Evolutionary conservation across 2,329 filamentous ascomycete genomes (phyloP).

Genomic region (Xylaria sp.): DNA sequence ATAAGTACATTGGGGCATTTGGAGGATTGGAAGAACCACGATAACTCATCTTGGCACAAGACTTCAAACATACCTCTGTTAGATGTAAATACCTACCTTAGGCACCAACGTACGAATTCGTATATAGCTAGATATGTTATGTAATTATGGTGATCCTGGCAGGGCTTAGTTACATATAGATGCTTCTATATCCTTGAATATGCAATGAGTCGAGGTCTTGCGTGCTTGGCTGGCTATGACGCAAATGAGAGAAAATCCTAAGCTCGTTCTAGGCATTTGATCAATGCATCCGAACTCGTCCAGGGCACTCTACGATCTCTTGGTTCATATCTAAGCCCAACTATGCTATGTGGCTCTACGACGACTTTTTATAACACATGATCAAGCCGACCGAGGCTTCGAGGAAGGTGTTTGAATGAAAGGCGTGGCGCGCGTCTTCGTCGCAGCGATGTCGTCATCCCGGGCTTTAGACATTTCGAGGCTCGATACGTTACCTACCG

Average conservation of each 20-base stretch:
- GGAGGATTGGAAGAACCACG: neutral
- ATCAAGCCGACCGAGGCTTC: neutral
- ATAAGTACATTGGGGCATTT: neutral
- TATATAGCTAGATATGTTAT: too few species aligned
- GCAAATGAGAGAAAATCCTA: conserved; percentile 9
- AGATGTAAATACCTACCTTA: too few species aligned
- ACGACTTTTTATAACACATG: neutral
- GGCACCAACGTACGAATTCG: too few species aligned
- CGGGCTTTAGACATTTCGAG: conserved; percentile 40
- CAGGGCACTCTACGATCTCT: neutral
- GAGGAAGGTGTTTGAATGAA: neutral
- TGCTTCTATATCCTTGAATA: neutral
- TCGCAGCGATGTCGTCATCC: conserved; percentile 30
- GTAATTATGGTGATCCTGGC: too few species aligned
- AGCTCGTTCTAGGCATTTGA: neutral
- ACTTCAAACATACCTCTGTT: too few species aligned
- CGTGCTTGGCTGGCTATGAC: conserved; percentile 20
- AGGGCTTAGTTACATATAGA: too few species aligned
- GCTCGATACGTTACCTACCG: conserved; percentile 59
- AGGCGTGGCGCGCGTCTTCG: neutral
- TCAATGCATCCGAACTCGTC: neutral
- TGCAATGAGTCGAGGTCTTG: neutral
- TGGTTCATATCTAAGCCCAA: neutral
- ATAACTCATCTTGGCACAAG: too few species aligned
- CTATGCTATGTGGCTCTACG: neutral